phyloP scores from a whole-genome alignment of 2,329 filamentous ascomycete species.

The Aspergillus novoparasiticus region DNA sequence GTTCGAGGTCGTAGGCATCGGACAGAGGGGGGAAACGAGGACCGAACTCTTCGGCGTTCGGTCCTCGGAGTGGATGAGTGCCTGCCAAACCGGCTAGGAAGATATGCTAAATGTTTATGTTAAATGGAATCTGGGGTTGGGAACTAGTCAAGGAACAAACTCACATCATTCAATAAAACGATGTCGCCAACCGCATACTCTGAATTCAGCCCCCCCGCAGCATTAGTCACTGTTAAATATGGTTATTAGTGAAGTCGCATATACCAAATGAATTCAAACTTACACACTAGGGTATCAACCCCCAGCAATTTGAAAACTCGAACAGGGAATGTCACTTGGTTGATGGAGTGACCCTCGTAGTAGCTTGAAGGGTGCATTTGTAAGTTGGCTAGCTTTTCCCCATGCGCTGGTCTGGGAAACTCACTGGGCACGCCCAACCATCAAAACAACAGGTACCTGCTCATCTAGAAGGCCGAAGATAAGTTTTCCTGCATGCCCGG shows the following conservation, averaged over 20 bases:
- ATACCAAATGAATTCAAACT: slow-evolving; percentile 18
- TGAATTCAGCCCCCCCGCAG: slow-evolving; percentile 66
- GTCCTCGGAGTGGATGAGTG: slow-evolving; percentile 62
- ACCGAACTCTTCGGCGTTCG: slow-evolving; percentile 65
- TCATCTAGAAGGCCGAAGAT: slow-evolving; percentile 63
- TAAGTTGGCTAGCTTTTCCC: slow-evolving; percentile 41
- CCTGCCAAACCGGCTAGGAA: slow-evolving; percentile 65
- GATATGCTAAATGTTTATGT: slow-evolving; percentile 53
- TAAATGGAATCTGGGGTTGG: neutral
- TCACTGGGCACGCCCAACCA: slow-evolving; percentile 67
- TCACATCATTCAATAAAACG: slow-evolving; percentile 65
- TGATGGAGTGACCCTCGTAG: slow-evolving; percentile 68
- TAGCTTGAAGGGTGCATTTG: slow-evolving; percentile 50
- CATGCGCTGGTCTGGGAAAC: neutral
- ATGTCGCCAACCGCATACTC: slow-evolving; percentile 67
- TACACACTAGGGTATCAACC: slow-evolving; percentile 61
- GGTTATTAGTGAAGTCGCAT: neutral
- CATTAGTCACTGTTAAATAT: slow-evolving; percentile 61
- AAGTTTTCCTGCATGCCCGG: slow-evolving; percentile 66
- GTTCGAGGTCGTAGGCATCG: slow-evolving; percentile 66
- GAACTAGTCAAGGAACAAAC: slow-evolving; percentile 17
- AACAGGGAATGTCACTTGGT: slow-evolving; percentile 64
- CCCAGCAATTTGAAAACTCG: slow-evolving; percentile 66
- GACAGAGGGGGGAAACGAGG: slow-evolving; percentile 65
- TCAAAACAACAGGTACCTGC: slow-evolving; percentile 60